A percentile compares a stretch with the other conserved stretches of the same genome.
These are phyloP conservation scores for Mariannaea sp. DNA, from an alignment of 2,329 filamentous ascomycete species.

Conservation along the genomic window DNA sequence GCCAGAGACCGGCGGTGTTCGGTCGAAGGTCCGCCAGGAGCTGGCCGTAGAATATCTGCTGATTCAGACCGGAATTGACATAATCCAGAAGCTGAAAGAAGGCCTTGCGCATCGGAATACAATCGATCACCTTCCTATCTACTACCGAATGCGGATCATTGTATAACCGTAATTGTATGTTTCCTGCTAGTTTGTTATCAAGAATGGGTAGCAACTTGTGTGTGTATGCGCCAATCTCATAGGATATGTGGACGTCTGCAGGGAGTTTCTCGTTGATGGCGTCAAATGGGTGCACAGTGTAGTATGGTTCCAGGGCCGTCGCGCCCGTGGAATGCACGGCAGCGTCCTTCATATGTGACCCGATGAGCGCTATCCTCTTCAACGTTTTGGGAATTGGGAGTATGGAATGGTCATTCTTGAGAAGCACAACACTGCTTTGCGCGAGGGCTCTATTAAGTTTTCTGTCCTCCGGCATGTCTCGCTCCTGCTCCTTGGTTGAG, in stretches of 20 bases:
- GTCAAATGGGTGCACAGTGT: constrained; percentile 38
- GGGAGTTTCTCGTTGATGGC: constrained; percentile 29
- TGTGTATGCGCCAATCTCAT: constrained; percentile 12
- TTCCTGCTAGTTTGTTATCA: not conserved
- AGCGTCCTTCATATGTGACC: constrained; percentile 53
- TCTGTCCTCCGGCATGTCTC: constrained; percentile 3
- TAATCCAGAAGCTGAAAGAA: constrained; percentile 31
- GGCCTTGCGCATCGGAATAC: constrained; percentile 2
- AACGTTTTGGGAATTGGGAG: constrained; percentile 51
- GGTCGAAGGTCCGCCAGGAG: constrained; percentile 28
- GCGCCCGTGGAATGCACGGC: constrained; percentile 41
- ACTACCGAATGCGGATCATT: not conserved
- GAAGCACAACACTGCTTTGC: constrained; percentile 58
- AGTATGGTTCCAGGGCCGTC: constrained; percentile 40
- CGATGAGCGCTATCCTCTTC: constrained; percentile 50
- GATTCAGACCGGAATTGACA: constrained; percentile 21
- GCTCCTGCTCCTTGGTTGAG: not conserved
- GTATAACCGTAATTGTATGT: constrained; percentile 10
- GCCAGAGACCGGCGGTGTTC: constrained; percentile 29
- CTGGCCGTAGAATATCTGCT: constrained; percentile 28
- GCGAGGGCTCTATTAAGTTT: not conserved
- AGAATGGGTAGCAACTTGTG: constrained; percentile 2
- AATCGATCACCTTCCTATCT: constrained; percentile 22
- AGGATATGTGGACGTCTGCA: not conserved
- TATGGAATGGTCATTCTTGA: constrained; percentile 64